Evolutionary conservation across 2,329 filamentous ascomycete species (phyloP), one percentile per base, ranked within the genome.

Genomic region (Microdochium nivale): DNA sequence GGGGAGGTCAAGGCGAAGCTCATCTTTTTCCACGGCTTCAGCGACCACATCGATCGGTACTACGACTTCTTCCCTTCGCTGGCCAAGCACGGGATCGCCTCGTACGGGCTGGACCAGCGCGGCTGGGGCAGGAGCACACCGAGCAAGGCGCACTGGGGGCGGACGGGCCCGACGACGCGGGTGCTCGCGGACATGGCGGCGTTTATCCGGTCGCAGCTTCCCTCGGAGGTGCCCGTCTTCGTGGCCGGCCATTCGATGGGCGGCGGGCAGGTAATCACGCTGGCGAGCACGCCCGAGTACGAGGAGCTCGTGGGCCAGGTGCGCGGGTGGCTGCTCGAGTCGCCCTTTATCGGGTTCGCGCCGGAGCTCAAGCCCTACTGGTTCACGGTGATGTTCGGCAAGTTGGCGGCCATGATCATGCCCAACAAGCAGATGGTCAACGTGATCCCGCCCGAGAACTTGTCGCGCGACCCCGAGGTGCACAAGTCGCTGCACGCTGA

Each of bases 211-310:
- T 71, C 73, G 30, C 78, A 86, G 55, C 70, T 84, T 35, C 59
- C 65, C 25, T 54, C 67, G 24, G 61, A 68, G 3, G 70, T 74
- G 33, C 89, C 90, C 0, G 64, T 95, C 16, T 96, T 96, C 69
- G 77, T 96, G 21, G 83, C 94, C 74, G 91, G 91, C 50, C 90
- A 96, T 69, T 90, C 86, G 23, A 96, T 96, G 89, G 91, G 91
- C 57, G 91, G 91, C 53, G 88, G 83, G 24, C 79, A 95, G 68
- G 79, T 84, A 5, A 71, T 95, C 9, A 83, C 80, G 44, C 66
- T 86, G 23, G 77, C 77, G 24, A 76, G 71, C 51, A 72, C 77
- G 51, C 65, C 74, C 1, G 54, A 66, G 51, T 77, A 82, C 63
- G 68, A 70, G 44, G 76, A 80, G 16, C 65, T 88, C 13, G 75